Evolutionary conservation across 2,329 filamentous ascomycete genomes (phyloP).

Genomic region (Fusarium sp.): DNA sequence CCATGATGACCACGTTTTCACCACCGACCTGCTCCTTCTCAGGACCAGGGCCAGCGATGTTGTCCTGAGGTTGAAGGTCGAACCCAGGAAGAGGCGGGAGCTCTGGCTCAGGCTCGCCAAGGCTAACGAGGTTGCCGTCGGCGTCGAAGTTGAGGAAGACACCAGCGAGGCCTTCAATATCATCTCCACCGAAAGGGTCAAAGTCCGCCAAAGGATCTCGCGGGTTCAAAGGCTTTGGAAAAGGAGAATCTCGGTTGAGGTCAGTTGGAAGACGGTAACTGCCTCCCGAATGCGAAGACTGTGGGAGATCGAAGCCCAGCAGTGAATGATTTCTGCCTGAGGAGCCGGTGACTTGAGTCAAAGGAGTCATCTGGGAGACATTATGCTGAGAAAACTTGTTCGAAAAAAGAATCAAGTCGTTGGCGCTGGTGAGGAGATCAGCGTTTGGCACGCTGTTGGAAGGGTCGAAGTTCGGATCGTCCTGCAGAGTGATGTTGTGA

Average conservation of each 20-base stretch:
- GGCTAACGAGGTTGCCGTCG: conserved; percentile 61
- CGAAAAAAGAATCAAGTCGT: conserved; percentile 47
- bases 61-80: conserved; percentile 12
- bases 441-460: conserved; percentile 47
- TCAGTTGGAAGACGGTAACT: conserved; percentile 50
- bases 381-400: conserved; percentile 53
- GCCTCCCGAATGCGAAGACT: conserved; percentile 50
- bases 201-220: conserved; percentile 39
- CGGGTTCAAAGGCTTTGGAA: conserved; percentile 35
- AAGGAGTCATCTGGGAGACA: conserved; percentile 60
- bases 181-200: conserved; percentile 54
- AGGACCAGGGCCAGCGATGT: conserved; percentile 21
- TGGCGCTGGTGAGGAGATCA: conserved; percentile 51
- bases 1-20: conserved; percentile 52
- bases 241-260: conserved; percentile 48
- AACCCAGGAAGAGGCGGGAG: conserved; percentile 55
- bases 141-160: conserved; percentile 63
- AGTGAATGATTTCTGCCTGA: conserved; percentile 44
- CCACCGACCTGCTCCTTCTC: conserved; percentile 36
- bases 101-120: conserved; percentile 53
- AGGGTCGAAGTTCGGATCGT: conserved; percentile 81
- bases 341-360: conserved; percentile 48
- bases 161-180: conserved; percentile 52
- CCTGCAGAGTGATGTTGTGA: conserved; percentile 79
- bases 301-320: conserved; percentile 48